A percentile compares a stretch with the other conserved stretches of the same genome.
Evolutionary conservation across 306 rosid genomes (phyloP).

Genomic region (Vigna trinervia): DNA sequence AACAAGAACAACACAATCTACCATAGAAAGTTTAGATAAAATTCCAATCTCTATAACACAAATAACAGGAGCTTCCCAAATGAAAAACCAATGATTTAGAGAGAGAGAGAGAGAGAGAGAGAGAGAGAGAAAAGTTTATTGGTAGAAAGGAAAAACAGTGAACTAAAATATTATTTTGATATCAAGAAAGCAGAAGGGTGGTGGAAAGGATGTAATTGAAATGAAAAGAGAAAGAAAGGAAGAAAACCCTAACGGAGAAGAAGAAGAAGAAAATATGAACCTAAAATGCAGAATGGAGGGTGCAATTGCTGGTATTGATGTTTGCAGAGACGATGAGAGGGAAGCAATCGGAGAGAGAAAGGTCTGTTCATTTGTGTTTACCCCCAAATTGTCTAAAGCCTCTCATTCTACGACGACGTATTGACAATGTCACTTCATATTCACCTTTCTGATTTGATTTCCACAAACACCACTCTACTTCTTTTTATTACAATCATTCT

Average conservation of each 20-base stretch:
- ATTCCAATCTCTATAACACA: neutral
- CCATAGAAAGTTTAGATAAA: conserved; percentile 13
- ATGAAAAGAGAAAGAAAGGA: neutral
- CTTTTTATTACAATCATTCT: neutral
- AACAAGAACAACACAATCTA: conserved; percentile 16
- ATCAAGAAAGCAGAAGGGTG: neutral
- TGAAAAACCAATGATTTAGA: neutral
- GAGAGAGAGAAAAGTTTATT: neutral
- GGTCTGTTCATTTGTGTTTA: conserved; percentile 8
- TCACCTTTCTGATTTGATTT: neutral
- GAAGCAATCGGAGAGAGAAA: conserved; percentile 40
- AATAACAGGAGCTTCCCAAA: neutral
- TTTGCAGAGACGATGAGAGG: conserved; percentile 17
- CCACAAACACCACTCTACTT: conserved; percentile 1
- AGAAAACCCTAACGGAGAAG: conserved; percentile 42
- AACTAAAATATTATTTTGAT: neutral
- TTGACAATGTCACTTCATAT: neutral
- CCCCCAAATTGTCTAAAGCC: conserved; percentile 31
- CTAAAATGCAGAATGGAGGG: conserved; percentile 51
- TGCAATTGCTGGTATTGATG: conserved; percentile 11
- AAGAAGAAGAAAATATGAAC: conserved; percentile 35
- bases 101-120: neutral
- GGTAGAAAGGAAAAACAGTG: neutral
- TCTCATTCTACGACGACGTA: conserved; percentile 42
- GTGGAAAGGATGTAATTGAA: conserved; percentile 18